Evolutionary conservation across 371 early-diverging fungal species (phyloP).

Genomic region (Gilbertella persicaria): DNA sequence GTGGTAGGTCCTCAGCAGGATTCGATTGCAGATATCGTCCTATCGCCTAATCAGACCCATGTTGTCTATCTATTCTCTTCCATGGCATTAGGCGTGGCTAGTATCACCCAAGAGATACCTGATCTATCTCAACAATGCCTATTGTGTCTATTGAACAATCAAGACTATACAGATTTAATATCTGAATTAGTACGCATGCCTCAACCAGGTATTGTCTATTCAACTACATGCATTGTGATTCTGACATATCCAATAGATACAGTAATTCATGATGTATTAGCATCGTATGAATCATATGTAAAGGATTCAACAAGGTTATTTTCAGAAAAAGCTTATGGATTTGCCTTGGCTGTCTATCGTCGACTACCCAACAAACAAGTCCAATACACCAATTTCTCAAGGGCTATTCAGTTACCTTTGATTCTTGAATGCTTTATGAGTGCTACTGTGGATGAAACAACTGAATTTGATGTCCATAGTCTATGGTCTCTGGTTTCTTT

Average conservation of each 20-base stretch:
- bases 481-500: slow-evolving; percentile 44
- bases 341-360: slow-evolving; percentile 31
- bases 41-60: slow-evolving; percentile 50
- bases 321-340: slow-evolving; percentile 34
- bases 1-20: slow-evolving; percentile 25
- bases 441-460: slow-evolving; percentile 15
- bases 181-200: slow-evolving; percentile 35
- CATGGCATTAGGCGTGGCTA: slow-evolving; percentile 26
- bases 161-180: slow-evolving; percentile 38
- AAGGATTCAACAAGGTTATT: slow-evolving; percentile 28
- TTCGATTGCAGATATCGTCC: slow-evolving; percentile 25
- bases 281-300: slow-evolving; percentile 18
- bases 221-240: not conserved
- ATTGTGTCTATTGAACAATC: slow-evolving; percentile 35
- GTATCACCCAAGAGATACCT: slow-evolving; percentile 23
- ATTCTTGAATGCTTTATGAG: slow-evolving; percentile 44
- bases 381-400: slow-evolving; percentile 33
- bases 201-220: not conserved
- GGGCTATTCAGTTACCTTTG: slow-evolving; percentile 42
- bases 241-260: slow-evolving; percentile 8
- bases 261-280: slow-evolving; percentile 23
- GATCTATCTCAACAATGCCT: slow-evolving; percentile 14
- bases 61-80: slow-evolving; percentile 35
- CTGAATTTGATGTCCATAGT: slow-evolving; percentile 34
- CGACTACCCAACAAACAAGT: slow-evolving; percentile 24